phyloP scores from a whole-genome alignment of 805 yeast genomes.

The Osmozyma mogii region DNA sequence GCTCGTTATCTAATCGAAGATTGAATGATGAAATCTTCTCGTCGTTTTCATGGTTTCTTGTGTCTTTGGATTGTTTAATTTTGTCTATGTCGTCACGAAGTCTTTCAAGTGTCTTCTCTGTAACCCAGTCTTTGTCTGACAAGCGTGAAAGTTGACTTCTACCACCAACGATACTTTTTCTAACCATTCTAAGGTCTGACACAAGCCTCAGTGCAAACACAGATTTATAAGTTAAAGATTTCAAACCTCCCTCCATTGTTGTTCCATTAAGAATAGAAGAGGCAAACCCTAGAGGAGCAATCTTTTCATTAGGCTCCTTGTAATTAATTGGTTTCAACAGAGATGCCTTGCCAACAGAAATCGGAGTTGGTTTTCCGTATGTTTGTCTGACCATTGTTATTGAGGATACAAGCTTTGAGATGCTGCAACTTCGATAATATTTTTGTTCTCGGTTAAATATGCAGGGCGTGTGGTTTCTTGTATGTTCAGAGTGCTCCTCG shows the following conservation, averaged over 20 bases:
- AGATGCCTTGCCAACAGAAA: too few species aligned
- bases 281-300: conserved; percentile 17
- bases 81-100: conserved; percentile 18
- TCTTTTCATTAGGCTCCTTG: conserved; percentile 12
- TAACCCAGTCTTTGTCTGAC: conserved; percentile 12
- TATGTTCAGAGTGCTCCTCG: too few species aligned
- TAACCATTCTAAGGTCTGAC: conserved; percentile 28
- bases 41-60: conserved; percentile 2
- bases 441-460: too few species aligned
- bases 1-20: conserved; percentile 8
- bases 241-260: conserved; percentile 34
- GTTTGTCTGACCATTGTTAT: too few species aligned
- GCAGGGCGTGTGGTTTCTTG: too few species aligned
- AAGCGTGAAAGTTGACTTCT: conserved; percentile 11
- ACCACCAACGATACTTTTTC: conserved; percentile 17
- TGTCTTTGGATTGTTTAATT: background rate
- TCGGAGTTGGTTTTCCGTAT: too few species aligned
- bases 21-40: conserved; percentile 6
- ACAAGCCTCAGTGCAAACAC: conserved; percentile 28
- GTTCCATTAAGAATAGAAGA: conserved; percentile 34
- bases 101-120: conserved; percentile 8
- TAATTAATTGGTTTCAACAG: conserved; percentile 16
- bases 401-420: too few species aligned
- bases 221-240: conserved; percentile 34
- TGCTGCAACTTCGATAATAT: too few species aligned